These are phyloP conservation scores for Circinella umbellata DNA, from an alignment of 371 early-diverging fungal genomes.

Conservation along the genomic window DNA sequence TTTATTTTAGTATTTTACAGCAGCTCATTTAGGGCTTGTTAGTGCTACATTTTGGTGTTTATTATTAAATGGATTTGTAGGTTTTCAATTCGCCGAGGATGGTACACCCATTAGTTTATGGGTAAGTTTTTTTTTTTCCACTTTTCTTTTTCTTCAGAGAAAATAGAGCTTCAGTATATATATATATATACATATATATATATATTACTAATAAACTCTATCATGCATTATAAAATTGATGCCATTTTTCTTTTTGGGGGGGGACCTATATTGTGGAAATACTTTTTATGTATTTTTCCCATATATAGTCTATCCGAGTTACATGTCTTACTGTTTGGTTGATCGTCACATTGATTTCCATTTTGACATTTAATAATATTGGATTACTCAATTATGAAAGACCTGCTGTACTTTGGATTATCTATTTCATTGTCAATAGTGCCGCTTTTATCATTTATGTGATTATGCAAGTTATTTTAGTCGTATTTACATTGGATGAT, in stretches of 20 bases:
- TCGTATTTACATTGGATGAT: slow-evolving; percentile 86
- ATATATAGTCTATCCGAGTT: slow-evolving; percentile 70
- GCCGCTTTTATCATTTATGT: slow-evolving; percentile 76
- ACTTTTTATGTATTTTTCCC: too few relatives aligned
- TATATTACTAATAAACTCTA: too few relatives aligned
- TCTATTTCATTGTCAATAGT: slow-evolving; percentile 77
- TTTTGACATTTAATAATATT: slow-evolving; percentile 76
- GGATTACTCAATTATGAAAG: slow-evolving; percentile 61
- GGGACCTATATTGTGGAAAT: too few relatives aligned
- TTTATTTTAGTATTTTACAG: slow-evolving; percentile 70
- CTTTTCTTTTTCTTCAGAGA: too few relatives aligned
- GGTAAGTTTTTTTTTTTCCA: slow-evolving; percentile 28
- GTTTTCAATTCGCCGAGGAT: slow-evolving; percentile 93
- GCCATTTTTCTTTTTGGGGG: too few relatives aligned
- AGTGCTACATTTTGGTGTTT: slow-evolving; percentile 82
- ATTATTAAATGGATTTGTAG: slow-evolving; percentile 88
- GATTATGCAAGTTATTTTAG: slow-evolving; percentile 80
- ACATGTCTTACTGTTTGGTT: slow-evolving; percentile 66
- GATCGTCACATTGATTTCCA: slow-evolving; percentile 67
- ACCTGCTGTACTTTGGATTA: slow-evolving; percentile 73
- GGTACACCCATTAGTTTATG: slow-evolving; percentile 76
- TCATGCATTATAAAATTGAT: too few relatives aligned
- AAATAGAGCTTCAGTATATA: too few relatives aligned
- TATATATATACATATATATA: too few relatives aligned
- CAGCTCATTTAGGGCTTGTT: slow-evolving; percentile 74